Evolutionary conservation across 805 yeast genomes (phyloP).

Genomic region (Metschnikowia drakensbergensis): DNA sequence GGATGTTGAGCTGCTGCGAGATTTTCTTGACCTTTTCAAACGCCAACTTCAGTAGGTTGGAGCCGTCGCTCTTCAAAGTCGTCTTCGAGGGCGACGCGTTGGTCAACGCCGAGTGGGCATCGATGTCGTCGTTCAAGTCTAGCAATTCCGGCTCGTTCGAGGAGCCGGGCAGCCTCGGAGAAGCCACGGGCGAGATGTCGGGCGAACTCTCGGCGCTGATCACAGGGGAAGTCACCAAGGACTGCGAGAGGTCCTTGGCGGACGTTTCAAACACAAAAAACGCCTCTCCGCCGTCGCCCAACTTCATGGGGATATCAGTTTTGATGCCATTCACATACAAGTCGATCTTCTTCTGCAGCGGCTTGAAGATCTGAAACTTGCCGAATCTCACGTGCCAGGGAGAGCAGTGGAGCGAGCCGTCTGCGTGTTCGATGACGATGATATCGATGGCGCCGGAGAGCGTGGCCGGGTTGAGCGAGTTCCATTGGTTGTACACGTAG

Average conservation of each 20-base stretch:
- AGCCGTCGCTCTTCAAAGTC: constrained; percentile 16
- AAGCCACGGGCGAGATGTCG: constrained; percentile 28
- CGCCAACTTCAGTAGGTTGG: constrained; percentile 27
- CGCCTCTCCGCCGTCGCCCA: constrained; percentile 98
- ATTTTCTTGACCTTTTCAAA: constrained; percentile 59
- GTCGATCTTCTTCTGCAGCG: constrained; percentile 92
- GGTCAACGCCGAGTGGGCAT: constrained; percentile 25
- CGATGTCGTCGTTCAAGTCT: constrained; percentile 34
- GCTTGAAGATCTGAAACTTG: constrained; percentile 85
- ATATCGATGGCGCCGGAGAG: constrained; percentile 96
- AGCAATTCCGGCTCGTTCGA: constrained; percentile 31
- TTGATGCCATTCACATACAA: constrained; percentile 78
- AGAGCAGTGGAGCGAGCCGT: constrained; percentile 78
- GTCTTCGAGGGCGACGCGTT: constrained; percentile 19
- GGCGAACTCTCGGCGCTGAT: constrained; percentile 67
- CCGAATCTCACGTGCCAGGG: constrained; percentile 98
- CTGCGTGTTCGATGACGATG: constrained; percentile 86
- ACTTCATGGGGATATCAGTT: constrained; percentile 88
- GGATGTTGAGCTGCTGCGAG: constrained; percentile 73
- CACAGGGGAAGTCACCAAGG: constrained; percentile 83
- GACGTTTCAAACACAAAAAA: constrained; percentile 91
- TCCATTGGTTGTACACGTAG: constrained; percentile 95
- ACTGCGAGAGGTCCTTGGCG: constrained; percentile 59
- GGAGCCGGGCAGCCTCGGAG: constrained; percentile 12
- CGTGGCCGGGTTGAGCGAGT: constrained; percentile 93